Conservation (phyloP, 140 eudicot genomes). For the Bidens hawaiensis region DNA sequence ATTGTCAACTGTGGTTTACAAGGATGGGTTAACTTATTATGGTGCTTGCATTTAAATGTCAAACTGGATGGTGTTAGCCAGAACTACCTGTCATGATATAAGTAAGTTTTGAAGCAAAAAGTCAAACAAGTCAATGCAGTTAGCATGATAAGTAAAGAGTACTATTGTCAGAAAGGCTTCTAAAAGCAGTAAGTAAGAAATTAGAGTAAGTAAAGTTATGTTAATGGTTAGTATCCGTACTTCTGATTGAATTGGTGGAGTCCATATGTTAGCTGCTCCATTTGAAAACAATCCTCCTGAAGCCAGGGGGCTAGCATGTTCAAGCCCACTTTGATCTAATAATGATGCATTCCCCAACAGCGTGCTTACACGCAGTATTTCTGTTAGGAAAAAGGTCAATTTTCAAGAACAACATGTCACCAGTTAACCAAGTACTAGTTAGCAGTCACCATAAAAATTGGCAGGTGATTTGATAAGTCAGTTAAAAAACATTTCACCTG, state of each 20-base stretch:
- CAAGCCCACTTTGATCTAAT: conserved; percentile 99
- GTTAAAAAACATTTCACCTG: conserved; percentile 33
- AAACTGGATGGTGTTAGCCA: conserved; percentile 52
- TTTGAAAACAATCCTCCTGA: conserved; percentile 94
- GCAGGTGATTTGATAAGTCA: conserved; percentile 54
- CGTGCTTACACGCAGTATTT: conserved; percentile 98
- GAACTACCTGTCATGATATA: conserved; percentile 60
- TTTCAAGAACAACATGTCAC: conserved; percentile 98
- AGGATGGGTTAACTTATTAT: conserved; percentile 22
- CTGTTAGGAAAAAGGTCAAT: conserved; percentile 99
- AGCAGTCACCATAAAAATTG: conserved; percentile 71
- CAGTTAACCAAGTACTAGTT: conserved; percentile 67
- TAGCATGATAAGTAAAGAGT: conserved; percentile 42
- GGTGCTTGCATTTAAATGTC: conserved; percentile 27
- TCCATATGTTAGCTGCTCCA: conserved; percentile 96
- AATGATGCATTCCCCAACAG: conserved; percentile 99
- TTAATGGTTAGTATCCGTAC: conserved; percentile 99
- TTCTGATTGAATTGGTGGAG: conserved; percentile 96
- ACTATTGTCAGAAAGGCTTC: conserved; percentile 45
- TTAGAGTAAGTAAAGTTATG: conserved; percentile 85
- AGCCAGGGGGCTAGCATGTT: conserved; percentile 99
- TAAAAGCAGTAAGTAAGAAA: conserved; percentile 67
- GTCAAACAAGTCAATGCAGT: conserved; percentile 46
- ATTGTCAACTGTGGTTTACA: conserved; percentile 17
- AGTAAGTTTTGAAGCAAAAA: conserved; percentile 33